Evolutionary conservation across 129 eudicot species (phyloP), one percentile per base, ranked within the genome.

Genomic region (Chrysanthemum lavandulifolium): DNA sequence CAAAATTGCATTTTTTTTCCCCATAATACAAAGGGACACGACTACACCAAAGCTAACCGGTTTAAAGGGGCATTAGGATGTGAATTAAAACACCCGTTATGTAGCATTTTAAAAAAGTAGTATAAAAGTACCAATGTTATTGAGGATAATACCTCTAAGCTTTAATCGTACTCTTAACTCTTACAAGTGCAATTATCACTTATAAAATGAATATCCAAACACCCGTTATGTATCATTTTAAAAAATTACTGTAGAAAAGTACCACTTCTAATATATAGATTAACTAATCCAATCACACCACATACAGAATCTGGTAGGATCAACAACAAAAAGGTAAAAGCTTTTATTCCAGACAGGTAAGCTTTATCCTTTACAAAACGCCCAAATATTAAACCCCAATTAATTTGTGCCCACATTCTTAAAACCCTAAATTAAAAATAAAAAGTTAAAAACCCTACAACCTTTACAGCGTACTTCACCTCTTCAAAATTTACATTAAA

Each of bases 401-500:
- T 13, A 27, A 14, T 48, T 61, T 45, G 45, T 64, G 57, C 73
- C 23, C 29, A 68, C 48, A 33, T 16, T 68, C 10, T 77, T 60
- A 51, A 53, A 75, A 31, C 69, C 75, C 75, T 68, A 52, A 77
- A 40, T 40, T 59, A 68, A 47, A 53, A 58, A 18, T 12, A 8
- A 33, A 60, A 25, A 33, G 56, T 57, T 16, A 51, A 27, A 60
- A 40, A 12, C 40, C 31, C 13, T 76, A 43, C 58, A 27, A 23
- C 69, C 23, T 50, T 48, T 27, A 21, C 75, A 14, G 50, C 63
- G 36, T 36, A 52, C 64, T 74, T 15, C 13, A 18, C 23, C 21
- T 43, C 43, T 33, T 19, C 21, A 19, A 19, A 52, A 49, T 47
- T 45, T 3, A 40, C 9, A 55, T 55, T 13, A 14, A 13, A 66